Conservation (phyloP, 1,284 basidiomycete species). For the Pholiota adiposa region DNA sequence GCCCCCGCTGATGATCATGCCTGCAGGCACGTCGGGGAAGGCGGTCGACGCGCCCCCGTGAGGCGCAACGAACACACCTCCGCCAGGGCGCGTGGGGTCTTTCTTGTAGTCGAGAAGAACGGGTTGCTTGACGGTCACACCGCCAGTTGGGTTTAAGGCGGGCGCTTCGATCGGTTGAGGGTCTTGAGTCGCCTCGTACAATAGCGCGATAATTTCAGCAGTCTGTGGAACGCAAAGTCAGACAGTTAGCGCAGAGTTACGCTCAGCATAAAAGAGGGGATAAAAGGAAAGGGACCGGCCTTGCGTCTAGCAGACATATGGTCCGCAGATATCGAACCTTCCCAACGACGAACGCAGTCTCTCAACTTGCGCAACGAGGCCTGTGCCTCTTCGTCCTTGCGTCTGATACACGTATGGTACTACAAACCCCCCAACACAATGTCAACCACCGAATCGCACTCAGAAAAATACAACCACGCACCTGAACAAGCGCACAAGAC, state of each 20-base stretch:
- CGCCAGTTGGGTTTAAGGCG: slow-evolving; percentile 74
- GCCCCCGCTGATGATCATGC: slow-evolving; percentile 59
- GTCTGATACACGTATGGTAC: slow-evolving; percentile 92
- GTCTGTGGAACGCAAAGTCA: slow-evolving; percentile 56
- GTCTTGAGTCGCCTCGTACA: slow-evolving; percentile 90
- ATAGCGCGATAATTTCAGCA: slow-evolving; percentile 87
- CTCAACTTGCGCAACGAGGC: slow-evolving; percentile 78
- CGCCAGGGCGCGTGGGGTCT: slow-evolving; percentile 78
- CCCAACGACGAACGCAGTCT: slow-evolving; percentile 86
- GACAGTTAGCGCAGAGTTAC: slow-evolving; percentile 13
- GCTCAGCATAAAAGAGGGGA: slow-evolving; percentile 18
- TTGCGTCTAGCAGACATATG: slow-evolving; percentile 92
- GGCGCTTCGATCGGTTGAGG: slow-evolving; percentile 64
- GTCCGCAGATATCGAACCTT: slow-evolving; percentile 76
- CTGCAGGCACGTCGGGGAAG: slow-evolving; percentile 64
- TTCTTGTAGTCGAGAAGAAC: slow-evolving; percentile 71
- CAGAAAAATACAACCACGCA: slow-evolving; percentile 32
- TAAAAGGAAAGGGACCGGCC: slow-evolving; percentile 48
- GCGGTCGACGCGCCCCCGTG: slow-evolving; percentile 52
- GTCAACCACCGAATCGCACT: slow-evolving; percentile 12
- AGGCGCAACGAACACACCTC: slow-evolving; percentile 84
- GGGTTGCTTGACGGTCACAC: slow-evolving; percentile 62
- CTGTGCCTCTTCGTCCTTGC: slow-evolving; percentile 77
- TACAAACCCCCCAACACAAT: slow-evolving; percentile 33
- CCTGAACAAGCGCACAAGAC: slow-evolving; percentile 89